phyloP scores from a whole-genome alignment of 2,329 filamentous ascomycete species.

The Plenodomus tracheiphilus region DNA sequence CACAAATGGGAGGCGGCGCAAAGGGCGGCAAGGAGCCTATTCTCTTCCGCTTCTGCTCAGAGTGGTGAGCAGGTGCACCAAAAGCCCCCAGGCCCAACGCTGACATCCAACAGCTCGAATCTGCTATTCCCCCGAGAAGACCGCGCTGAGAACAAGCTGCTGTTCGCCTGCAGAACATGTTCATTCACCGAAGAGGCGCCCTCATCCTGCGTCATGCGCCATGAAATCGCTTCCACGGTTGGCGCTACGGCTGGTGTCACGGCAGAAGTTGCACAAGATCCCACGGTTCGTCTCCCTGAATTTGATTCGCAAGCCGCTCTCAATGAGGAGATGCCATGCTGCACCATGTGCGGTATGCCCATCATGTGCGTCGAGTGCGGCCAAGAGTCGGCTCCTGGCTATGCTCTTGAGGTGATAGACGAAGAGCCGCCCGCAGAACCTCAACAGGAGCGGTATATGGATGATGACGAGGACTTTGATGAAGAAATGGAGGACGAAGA shows the following conservation, averaged over 20 bases:
- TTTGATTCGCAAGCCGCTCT: constrained; percentile 35
- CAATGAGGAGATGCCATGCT: constrained; percentile 50
- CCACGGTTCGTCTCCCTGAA: constrained; percentile 79
- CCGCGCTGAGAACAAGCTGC: constrained; percentile 76
- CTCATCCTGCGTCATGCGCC: constrained; percentile 92
- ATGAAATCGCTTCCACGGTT: constrained; percentile 86
- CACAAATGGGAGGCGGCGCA: constrained; percentile 38
- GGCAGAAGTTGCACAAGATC: constrained; percentile 94
- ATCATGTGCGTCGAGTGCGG: constrained; percentile 59
- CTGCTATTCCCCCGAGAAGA: constrained; percentile 98
- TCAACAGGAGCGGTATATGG: constrained; percentile 15
- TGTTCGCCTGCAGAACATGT: constrained; percentile 96
- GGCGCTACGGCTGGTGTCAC: constrained; percentile 97
- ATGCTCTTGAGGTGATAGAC: constrained; percentile 51
- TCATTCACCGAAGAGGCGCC: constrained; percentile 85
- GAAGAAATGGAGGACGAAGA: constrained; percentile 36
- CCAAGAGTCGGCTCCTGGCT: constrained; percentile 48
- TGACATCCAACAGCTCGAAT: constrained; percentile 69
- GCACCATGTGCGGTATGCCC: constrained; percentile 62
- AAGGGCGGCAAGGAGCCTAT: constrained; percentile 68
- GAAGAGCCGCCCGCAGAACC: constrained; percentile 29
- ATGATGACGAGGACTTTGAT: constrained; percentile 27
- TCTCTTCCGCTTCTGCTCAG: constrained; percentile 95
- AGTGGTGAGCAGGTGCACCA: constrained; percentile 65
- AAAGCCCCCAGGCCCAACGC: constrained; percentile 2